Base-by-base conservation (phyloP, 352 stramenopile species). In the Globisporangium rhizosaccharum region DNA sequence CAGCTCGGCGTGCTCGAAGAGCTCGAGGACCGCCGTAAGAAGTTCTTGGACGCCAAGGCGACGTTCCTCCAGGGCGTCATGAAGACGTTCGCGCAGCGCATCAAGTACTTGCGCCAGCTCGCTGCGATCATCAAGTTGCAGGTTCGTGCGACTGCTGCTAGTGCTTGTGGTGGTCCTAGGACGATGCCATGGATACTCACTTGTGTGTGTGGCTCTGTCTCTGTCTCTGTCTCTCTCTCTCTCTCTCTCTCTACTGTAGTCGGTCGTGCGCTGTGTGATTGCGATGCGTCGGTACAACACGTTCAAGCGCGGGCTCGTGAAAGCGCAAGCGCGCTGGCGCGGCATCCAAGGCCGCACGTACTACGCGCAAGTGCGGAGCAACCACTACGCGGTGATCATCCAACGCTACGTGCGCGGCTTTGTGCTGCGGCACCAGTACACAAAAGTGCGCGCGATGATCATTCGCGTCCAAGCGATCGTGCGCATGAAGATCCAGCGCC, bases 241-340 rank as follows among this genome's bases (percentile, higher is more conserved):
- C 18, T 64, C 1, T 68, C 7, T 26, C 11, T 51, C 3, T 23
- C 2, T n/a, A 2, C 2, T 33, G 26, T 26, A 81, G 71, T 92
- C 85, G 42, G 81, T 92, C 17, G 76, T 89, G 62, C 79, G 83
- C 36, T 94, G 85, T 47, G 82, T 94, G 2, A 87, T 86, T 41
- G 76, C 81, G 9, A 94, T 94, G 85, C 78, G 79, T 41, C 76
- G 82, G 58, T 94, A 91, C 81, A 87, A 87, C 68, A 87, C 77
- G n/a, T 90, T 94, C 62, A 55, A 83, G 26, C 80, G 78, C 15
- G 85, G 82, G 18, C 62, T 92, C 39, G 73, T 82, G 18, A 65
- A 71, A 53, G 59, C 70, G 4, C 85, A 94, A 60, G 85, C 85
- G 14, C 85, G 65, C 23, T 90, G 83, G 75, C 72, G 85, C 65